Base-by-base conservation (phyloP, 352 stramenopile genomes). In the Phytophthora fragariaefolia region DNA sequence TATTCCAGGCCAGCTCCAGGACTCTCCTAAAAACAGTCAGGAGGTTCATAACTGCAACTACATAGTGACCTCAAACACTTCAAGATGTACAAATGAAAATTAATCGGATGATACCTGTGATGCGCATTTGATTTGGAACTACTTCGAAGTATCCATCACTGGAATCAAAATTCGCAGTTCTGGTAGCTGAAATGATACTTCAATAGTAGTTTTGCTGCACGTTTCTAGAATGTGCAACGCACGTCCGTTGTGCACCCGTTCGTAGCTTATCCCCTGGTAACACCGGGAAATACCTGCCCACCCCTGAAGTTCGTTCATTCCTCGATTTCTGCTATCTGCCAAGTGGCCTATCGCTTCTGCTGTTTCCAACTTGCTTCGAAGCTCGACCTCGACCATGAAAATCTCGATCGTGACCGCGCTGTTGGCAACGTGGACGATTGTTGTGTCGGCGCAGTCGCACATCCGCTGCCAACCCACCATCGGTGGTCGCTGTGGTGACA, bases 391-490 rank as follows among this genome's bases (percentile, higher is more conserved):
- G 18, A 42, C 22, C 46, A 73, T 69, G 65, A 58, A 73, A 50
- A 15, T 63, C 18, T 57, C 58, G 23, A 6, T 27, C 6, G 24
- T 54, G 27, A 30, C 46, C 18, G 13, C 45, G 1, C 50, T 71
- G 13, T 24, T 71, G 24, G 49, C 43, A 20, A 34, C 51, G 13
- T 70, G 36, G 46, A 9, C 50, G 27, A 20, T 53, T 13, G 28
- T 69, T 17, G 45, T 63, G 27, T 68, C 59, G 42, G 71, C 67
- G 22, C 74, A 82, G 63, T 72, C 38, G 22, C 73, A 81, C 46
- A 81, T 81, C 26, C 71, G 74, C 4, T 87, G 80, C 61, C 79
- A 87, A 38, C 76, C 57, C 58, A 81, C 71, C 36, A 77, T 87
- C 63, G 69, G 73, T 30, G 74, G 74, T 0, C 66, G 53, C 6